These are phyloP conservation scores for Artemisia annua DNA, from an alignment of 129 eudicot species.

Conservation along the genomic window DNA sequence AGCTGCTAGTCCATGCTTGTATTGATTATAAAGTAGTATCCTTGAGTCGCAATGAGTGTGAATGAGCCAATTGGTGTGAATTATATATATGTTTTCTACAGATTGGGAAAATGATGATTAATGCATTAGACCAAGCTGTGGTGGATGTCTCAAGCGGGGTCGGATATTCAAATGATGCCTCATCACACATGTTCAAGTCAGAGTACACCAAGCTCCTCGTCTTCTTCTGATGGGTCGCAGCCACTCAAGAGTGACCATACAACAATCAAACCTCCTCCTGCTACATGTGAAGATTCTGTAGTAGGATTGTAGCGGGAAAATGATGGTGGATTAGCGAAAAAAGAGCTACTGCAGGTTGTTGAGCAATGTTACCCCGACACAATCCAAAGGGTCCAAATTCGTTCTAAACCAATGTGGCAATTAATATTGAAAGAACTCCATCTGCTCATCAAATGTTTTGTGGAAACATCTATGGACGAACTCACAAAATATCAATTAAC, in stretches of 20 bases:
- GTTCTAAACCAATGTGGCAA: background rate
- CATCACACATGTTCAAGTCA: background rate
- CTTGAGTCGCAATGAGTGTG: no score
- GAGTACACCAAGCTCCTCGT: background rate
- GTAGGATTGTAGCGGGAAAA: background rate
- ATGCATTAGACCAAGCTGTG: conserved; percentile 10
- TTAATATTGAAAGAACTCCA: background rate
- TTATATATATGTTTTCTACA: background rate
- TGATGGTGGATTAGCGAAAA: background rate
- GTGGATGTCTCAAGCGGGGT: background rate
- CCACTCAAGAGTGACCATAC: background rate
- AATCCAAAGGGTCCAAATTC: background rate
- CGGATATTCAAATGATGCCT: conserved; percentile 8
- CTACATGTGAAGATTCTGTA: background rate
- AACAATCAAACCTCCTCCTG: background rate
- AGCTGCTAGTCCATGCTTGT: background rate
- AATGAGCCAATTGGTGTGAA: background rate
- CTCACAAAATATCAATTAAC: background rate
- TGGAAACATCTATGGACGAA: background rate
- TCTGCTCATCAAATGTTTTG: background rate
- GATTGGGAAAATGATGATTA: conserved; percentile 19
- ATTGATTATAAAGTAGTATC: background rate
- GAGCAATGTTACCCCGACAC: background rate
- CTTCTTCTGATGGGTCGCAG: background rate
- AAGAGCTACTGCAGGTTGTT: background rate